A percentile compares a stretch with the other conserved stretches of the same genome.
Conservation (phyloP, 1,284 basidiomycete genomes). For the Rhizopogon parksii region DNA sequence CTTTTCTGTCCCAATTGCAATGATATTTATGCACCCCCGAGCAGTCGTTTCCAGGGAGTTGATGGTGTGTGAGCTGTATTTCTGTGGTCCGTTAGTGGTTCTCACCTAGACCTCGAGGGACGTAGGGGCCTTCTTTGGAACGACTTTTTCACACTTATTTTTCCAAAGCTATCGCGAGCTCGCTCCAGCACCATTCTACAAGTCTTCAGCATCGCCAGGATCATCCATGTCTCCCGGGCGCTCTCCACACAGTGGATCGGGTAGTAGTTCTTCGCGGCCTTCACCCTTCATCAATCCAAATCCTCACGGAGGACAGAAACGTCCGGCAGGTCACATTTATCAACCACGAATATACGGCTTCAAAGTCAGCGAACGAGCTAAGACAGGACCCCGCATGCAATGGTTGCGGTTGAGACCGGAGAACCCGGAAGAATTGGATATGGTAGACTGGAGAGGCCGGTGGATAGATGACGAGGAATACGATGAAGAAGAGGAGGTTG, state of each 20-base stretch:
- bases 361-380: slow-evolving; percentile 76
- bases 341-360: slow-evolving; percentile 92
- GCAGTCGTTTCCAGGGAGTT: slow-evolving; percentile 91
- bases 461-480: slow-evolving; percentile 79
- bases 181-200: slow-evolving; percentile 82
- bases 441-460: slow-evolving; percentile 80
- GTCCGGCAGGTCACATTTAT: slow-evolving; percentile 82
- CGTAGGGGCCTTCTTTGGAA: slow-evolving; percentile 96
- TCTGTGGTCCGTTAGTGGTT: slow-evolving; percentile 2
- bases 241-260: slow-evolving; percentile 40
- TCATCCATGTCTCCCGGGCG: slow-evolving; percentile 47
- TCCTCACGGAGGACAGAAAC: slow-evolving; percentile 81
- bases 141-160: slow-evolving; percentile 95
- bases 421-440: slow-evolving; percentile 71
- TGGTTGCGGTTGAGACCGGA: slow-evolving; percentile 89
- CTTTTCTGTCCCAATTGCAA: slow-evolving; percentile 98
- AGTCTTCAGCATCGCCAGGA: slow-evolving; percentile 43
- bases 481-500: slow-evolving; percentile 52
- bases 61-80: slow-evolving; percentile 61
- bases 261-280: slow-evolving; percentile 39
- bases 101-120: slow-evolving; percentile 17
- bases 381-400: slow-evolving; percentile 93
- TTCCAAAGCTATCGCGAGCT: slow-evolving; percentile 96
- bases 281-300: slow-evolving; percentile 74
- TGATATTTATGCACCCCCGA: slow-evolving; percentile 94